Conservation (phyloP, 306 rosid species). For the Potentilla sterilis region DNA sequence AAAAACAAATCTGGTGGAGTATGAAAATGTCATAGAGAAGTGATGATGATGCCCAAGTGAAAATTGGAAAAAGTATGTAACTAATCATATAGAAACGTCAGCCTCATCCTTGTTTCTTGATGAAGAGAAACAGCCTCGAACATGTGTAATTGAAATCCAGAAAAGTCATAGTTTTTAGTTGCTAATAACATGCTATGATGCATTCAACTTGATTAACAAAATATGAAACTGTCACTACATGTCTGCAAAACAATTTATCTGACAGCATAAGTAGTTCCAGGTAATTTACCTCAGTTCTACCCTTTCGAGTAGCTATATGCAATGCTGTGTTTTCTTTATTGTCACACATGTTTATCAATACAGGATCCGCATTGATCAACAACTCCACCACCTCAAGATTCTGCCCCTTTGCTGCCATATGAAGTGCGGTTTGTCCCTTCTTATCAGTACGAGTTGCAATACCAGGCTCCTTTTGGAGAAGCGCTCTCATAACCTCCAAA, state of each 20-base stretch:
- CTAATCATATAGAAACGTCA: not conserved
- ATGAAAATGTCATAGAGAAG: not conserved
- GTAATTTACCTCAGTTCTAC: conserved; percentile 62
- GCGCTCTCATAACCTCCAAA: conserved; percentile 57
- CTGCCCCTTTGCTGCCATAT: conserved; percentile 97
- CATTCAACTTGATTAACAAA: not conserved
- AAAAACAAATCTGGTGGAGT: not conserved
- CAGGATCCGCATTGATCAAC: conserved; percentile 63
- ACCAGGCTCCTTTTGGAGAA: conserved; percentile 61
- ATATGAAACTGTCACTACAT: not conserved
- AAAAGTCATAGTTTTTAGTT: not conserved
- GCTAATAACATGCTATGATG: not conserved
- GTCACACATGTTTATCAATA: conserved; percentile 65
- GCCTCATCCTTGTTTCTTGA: not conserved
- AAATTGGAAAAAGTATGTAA: not conserved
- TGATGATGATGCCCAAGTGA: not conserved
- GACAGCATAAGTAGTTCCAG: not conserved
- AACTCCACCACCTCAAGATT: conserved; percentile 65
- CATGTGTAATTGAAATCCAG: not conserved
- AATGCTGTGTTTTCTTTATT: conserved; percentile 71
- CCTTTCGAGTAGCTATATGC: conserved; percentile 89
- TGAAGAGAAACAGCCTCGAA: not conserved
- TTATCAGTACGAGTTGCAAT: conserved; percentile 61
- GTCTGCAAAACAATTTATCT: not conserved
- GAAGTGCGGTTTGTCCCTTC: conserved; percentile 96